Evolutionary conservation across 2,329 filamentous ascomycete species (phyloP), one percentile per base, ranked within the genome.

Genomic region (Fusarium lyarnte): DNA sequence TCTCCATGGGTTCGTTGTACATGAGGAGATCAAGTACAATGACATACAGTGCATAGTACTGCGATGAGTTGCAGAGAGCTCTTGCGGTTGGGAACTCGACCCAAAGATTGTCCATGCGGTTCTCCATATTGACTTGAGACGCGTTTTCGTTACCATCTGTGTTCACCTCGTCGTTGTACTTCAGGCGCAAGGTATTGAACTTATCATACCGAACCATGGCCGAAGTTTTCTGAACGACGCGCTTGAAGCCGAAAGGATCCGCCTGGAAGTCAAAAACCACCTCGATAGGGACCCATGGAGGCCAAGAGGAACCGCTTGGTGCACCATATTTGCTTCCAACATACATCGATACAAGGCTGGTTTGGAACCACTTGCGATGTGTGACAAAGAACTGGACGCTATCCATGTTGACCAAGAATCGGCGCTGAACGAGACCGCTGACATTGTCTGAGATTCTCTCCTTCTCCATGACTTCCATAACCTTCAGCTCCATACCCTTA

Each of bases 341-440:
- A 80, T 99, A 98, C 86, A 97, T 92, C 58, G 96, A 94, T 58
- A 98, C 87, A 72, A 97, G 90, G 70, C 93, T 92, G 14, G 92
- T 93, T 17, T 89, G 88, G 81, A 99, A 95, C 80, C 92, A 96
- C 83, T 97, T 97, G 77, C 95, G 93, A 70, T 95, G 95, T 2
- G 95, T 96, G 54, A 99, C 95, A 76, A 99, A 99, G 83, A 99
- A 98, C 80, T 99, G 96, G 33, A 97, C 92, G 79, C 95, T 97
- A 82, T 99, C 96, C 93, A 98, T 98, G 74, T 94, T 94, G 70
- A 98, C 91, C 33, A 95, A 90, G 84, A 98, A 98, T 12, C 96
- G 92, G 41, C 95, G 92, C 80, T 99, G 97, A 3, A 99, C 95
- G 49, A 99, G 88, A 59, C 96, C 97, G 78, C 94, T 97, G 77